phyloP scores from a whole-genome alignment of 208 protist species.

The Leishmania mexicana region DNA sequence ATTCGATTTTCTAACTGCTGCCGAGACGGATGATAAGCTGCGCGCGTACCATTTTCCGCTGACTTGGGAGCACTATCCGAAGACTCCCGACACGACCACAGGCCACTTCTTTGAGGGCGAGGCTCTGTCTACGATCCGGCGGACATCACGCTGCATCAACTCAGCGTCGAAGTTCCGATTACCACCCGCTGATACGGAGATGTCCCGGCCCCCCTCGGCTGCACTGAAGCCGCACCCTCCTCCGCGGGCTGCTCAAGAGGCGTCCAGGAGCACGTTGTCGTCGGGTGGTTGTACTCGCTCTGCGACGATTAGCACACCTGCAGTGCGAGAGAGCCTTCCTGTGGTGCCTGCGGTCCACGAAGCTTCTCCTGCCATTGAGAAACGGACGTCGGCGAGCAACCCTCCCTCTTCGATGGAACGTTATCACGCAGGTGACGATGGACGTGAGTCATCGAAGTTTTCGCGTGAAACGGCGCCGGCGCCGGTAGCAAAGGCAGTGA shows the following conservation, averaged over 20 bases:
- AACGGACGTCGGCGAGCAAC: background rate
- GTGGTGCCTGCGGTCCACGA: background rate
- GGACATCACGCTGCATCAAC: background rate
- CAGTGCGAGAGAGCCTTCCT: background rate
- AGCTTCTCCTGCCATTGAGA: background rate
- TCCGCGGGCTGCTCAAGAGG: background rate
- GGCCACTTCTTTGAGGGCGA: constrained; percentile 4
- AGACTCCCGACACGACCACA: background rate
- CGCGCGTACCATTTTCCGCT: constrained; percentile 30
- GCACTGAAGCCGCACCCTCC: background rate
- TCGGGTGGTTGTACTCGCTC: constrained; percentile 3
- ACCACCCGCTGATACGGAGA: background rate
- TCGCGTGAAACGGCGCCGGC: background rate
- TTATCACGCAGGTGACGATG: background rate
- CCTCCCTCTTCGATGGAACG: background rate
- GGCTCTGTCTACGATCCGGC: background rate
- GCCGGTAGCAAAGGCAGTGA: background rate
- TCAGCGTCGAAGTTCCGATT: background rate
- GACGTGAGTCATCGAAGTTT: background rate
- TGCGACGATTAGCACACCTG: background rate
- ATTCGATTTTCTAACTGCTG: background rate
- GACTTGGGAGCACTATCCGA: constrained; percentile 30
- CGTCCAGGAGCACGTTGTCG: background rate
- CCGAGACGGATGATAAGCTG: constrained; percentile 13
- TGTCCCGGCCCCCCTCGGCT: background rate